Evolutionary conservation across 352 stramenopile species (phyloP).

Genomic region (Globisporangium acanthophoron): DNA sequence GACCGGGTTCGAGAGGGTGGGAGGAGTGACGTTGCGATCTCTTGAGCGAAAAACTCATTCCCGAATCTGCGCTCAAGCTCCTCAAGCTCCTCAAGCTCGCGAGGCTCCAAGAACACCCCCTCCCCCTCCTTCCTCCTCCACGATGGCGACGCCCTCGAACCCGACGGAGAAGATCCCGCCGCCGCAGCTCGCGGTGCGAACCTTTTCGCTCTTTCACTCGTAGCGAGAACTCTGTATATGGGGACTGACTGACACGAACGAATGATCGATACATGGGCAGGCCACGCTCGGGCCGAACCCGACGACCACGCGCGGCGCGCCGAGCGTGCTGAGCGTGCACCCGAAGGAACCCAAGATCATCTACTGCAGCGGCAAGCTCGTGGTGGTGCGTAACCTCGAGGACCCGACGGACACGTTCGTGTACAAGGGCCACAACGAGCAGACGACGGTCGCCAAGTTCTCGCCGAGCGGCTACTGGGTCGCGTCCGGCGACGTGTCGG

Average conservation of each 20-base stretch:
- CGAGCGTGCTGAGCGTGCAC: slow-evolving; percentile 67
- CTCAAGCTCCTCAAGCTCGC: too few species aligned
- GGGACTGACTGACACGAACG: too few species aligned
- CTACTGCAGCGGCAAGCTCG: slow-evolving; percentile 90
- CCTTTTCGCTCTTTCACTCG: background rate
- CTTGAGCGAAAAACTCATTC: too few species aligned
- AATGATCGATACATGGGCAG: slow-evolving; percentile 14
- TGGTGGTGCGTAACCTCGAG: slow-evolving; percentile 86
- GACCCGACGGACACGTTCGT: slow-evolving; percentile 88
- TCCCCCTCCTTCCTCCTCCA: background rate
- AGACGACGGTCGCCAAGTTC: slow-evolving; percentile 91
- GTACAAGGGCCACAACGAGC: slow-evolving; percentile 94
- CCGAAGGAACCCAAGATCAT: slow-evolving; percentile 88
- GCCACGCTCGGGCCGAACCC: slow-evolving; percentile 61
- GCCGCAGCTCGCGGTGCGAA: slow-evolving; percentile 33
- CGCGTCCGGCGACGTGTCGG: slow-evolving; percentile 84
- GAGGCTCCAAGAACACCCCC: background rate
- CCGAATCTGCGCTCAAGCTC: too few species aligned
- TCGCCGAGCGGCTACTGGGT: slow-evolving; percentile 94
- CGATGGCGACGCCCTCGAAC: slow-evolving; percentile 52
- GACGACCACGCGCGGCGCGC: slow-evolving; percentile 62
- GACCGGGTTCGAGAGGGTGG: too few species aligned
- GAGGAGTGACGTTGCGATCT: too few species aligned
- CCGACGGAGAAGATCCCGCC: slow-evolving; percentile 60
- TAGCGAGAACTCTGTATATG: background rate